Base-by-base conservation (phyloP, 1,284 basidiomycete genomes). In the Malassezia pachydermatis region DNA sequence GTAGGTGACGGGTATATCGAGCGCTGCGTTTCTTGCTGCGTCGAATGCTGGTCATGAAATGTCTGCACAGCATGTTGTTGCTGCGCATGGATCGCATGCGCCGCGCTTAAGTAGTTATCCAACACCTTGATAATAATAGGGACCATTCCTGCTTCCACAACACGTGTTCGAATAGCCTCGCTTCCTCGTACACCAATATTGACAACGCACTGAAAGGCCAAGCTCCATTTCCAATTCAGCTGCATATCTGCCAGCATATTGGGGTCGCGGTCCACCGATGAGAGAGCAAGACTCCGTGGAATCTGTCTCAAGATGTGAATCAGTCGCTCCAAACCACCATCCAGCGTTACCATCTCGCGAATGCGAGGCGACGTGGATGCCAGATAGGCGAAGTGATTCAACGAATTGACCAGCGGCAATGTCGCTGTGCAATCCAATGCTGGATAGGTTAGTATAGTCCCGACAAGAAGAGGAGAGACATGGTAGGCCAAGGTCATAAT, bases 141-240 rank as follows among this genome's bases (percentile, higher is more conserved):
- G 16, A 98, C 78, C 2, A 90, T 88, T 22, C 92, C 92, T 0
- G 90, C 88, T 73, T 96, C 88, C 2, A 98, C 94, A 17, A 98
- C 90, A 4, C 90, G 78, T 47, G 84, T 86, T 35, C 92, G 78
- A 37, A 72, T 65, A 17, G 81, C 79, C 72, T 98, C 92, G 57
- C 82, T 87, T n/a, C 94, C 94, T 30, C 92, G 78, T 0, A 99
- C 90, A 38, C 94, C 92, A 61, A 98, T 89, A 73, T 98, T 96
- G 60, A 94, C 89, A 37, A 96, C 83, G 68, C 88, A 95, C 69
- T 96, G 90, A 70, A 99, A 94, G 0, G 92, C 92, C 13, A 69
- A 55, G 35, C 58, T 65, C 68, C 68, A 71, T 56, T 71, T 69
- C 68, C 68, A 71, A 23, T 67, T 61, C 22, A 59, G 55, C 38